phyloP scores from a whole-genome alignment of 129 eudicot species.

The Solidago caesia region DNA sequence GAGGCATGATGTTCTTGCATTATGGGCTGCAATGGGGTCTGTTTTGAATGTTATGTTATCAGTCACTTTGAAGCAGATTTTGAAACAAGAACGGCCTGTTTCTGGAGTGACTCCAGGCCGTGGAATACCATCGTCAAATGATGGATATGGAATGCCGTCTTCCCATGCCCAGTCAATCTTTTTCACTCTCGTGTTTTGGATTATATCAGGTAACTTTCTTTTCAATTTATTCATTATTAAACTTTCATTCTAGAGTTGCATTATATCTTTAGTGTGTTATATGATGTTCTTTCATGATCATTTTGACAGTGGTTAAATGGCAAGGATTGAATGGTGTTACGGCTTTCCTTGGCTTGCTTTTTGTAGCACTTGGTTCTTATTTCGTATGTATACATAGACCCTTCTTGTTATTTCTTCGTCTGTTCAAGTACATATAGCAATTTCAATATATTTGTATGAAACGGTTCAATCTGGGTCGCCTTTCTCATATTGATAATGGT shows the following conservation, averaged over 20 bases:
- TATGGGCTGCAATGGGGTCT: slow-evolving; percentile 64
- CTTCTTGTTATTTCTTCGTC: neutral
- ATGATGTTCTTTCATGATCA: slow-evolving; percentile 1
- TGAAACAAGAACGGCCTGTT: slow-evolving; percentile 75
- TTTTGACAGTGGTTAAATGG: slow-evolving; percentile 53
- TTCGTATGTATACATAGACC: slow-evolving; percentile 46
- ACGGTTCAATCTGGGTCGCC: neutral
- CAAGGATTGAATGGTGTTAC: slow-evolving; percentile 56
- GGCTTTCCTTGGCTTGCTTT: slow-evolving; percentile 32
- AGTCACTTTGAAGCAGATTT: slow-evolving; percentile 41
- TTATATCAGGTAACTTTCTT: slow-evolving; percentile 48
- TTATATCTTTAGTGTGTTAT: neutral
- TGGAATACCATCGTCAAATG: slow-evolving; percentile 91
- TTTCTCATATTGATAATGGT: neutral
- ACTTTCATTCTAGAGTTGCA: too few species aligned
- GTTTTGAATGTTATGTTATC: slow-evolving; percentile 57
- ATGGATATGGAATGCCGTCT: slow-evolving; percentile 89
- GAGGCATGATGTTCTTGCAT: slow-evolving; percentile 70
- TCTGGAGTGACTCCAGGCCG: slow-evolving; percentile 56
- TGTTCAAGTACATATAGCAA: neutral
- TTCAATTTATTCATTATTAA: neutral
- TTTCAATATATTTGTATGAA: neutral
- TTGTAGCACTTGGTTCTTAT: slow-evolving; percentile 53
- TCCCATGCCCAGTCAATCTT: slow-evolving; percentile 85
- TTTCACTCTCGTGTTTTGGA: slow-evolving; percentile 33